These are phyloP conservation scores for Hsuehochloa calcarea DNA, from an alignment of 176 grass and related monocot species.

Conservation along the genomic window DNA sequence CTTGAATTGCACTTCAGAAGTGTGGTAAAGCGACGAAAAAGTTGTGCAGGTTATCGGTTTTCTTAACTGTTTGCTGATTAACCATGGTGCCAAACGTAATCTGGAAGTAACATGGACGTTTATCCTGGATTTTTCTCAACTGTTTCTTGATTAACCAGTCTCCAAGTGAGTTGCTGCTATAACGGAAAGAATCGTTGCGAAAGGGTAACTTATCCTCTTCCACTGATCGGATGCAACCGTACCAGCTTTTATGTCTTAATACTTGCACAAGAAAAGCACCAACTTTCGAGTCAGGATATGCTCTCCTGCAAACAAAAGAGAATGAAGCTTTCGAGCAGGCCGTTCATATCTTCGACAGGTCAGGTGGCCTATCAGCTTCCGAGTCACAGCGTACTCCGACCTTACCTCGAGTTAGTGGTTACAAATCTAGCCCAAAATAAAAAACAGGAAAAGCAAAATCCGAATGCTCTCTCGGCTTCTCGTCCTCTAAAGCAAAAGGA, in stretches of 20 bases:
- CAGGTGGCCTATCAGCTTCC: neutral
- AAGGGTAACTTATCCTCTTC: neutral
- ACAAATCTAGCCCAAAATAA: neutral
- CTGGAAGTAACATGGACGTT: neutral
- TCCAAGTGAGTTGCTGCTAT: neutral
- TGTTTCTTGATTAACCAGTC: neutral
- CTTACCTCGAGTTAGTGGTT: neutral
- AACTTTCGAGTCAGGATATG: neutral
- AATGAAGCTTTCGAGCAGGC: slow-evolving; percentile 9
- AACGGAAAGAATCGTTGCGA: neutral
- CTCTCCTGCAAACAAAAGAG: neutral
- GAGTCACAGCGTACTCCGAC: slow-evolving; percentile 6
- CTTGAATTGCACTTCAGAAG: neutral
- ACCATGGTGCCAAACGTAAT: neutral
- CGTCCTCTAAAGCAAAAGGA: neutral
- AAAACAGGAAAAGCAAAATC: neutral
- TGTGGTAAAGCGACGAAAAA: neutral
- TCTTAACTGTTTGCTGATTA: neutral
- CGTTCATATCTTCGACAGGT: slow-evolving; percentile 23
- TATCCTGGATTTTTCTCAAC: neutral
- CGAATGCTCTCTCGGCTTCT: neutral
- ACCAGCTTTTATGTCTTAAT: neutral
- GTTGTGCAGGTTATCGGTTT: neutral
- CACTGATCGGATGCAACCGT: neutral
- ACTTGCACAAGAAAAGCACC: slow-evolving; percentile 3